Base-by-base conservation (phyloP, 805 yeast genomes). In the Metschnikowia colocasiae region DNA sequence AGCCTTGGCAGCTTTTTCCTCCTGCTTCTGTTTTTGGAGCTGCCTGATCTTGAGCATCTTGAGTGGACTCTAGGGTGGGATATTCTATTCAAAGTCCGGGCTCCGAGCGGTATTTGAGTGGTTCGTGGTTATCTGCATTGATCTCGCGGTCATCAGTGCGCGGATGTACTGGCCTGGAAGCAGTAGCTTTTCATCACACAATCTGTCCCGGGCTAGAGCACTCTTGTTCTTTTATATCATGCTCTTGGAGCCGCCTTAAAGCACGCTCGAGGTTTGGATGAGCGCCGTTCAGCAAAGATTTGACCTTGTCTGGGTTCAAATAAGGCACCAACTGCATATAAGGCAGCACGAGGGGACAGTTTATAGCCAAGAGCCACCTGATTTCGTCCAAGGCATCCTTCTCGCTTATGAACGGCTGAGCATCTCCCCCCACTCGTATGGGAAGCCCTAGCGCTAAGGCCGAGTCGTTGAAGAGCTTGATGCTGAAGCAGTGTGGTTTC, bases 31-130 rank as follows among this genome's bases (percentile, higher is more conserved):
- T 43, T 59, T 59, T 49, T 58, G 64, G 19, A 58, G 58, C 47
- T 59, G 63, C 25, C 63, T 57, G 36, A 60, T 52, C 50, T 57
- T 59, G 23, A 60, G 54, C 64, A 31, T 20, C 15, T 31, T 9
- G 30, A 27, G n/a, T 1, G 13, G n/a, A 12, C 27, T 25, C 10
- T 4, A 13, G 13, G n/a, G 12, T 5, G n/a, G 5, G 30, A 13
- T 10, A 13, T 10, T 27, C 30, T 27, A 5, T 9, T 10, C 30
- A 27, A 27, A 13, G 16, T n/a, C 31, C 31, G 31, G 13, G 13
- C 15, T 29, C 13, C 4, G 10, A 10, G 5, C 29, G 5, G 29
- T 9, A 7, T 8, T 16, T 22, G 36, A 19, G 8, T n/a, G 27
- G 15, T 18, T 37, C 15, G 19, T 9, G 20, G 20, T n/a, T 6